A percentile compares a stretch with the other conserved stretches of the same genome.
Conservation (phyloP, 352 stramenopile species). For the Globisporangium megalacanthum region DNA sequence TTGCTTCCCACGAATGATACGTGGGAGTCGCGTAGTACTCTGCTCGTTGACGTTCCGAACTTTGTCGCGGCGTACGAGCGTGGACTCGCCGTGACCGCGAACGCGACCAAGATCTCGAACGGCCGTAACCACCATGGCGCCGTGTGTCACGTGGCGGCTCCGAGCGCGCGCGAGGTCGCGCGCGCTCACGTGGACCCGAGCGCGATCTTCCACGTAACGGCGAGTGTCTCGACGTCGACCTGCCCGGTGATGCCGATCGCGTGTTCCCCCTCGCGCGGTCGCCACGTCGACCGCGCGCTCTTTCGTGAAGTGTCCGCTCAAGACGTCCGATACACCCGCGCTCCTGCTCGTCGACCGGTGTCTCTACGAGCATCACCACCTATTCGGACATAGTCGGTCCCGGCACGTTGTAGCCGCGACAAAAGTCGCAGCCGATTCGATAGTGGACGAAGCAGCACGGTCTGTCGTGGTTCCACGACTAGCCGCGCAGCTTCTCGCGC, state of each 20-base stretch:
- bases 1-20: background rate
- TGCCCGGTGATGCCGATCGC: no score
- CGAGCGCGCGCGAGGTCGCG: no score
- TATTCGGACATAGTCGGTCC: background rate
- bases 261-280: no score
- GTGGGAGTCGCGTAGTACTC: background rate
- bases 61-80: background rate
- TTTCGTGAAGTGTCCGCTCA: no score
- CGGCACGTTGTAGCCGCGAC: background rate
- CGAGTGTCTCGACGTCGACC: no score
- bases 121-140: no score
- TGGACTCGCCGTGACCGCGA: background rate
- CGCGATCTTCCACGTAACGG: no score
- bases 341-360: background rate
- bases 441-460: background rate
- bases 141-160: no score
- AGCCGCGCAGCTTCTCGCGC: background rate
- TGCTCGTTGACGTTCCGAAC: background rate
- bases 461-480: background rate
- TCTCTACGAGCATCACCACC: background rate
- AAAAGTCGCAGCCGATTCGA: background rate
- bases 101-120: background rate
- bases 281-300: no score
- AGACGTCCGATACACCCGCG: background rate
- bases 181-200: no score